Evolutionary conservation across 306 rosid genomes (phyloP).

Genomic region (Vachellia collinsii): DNA sequence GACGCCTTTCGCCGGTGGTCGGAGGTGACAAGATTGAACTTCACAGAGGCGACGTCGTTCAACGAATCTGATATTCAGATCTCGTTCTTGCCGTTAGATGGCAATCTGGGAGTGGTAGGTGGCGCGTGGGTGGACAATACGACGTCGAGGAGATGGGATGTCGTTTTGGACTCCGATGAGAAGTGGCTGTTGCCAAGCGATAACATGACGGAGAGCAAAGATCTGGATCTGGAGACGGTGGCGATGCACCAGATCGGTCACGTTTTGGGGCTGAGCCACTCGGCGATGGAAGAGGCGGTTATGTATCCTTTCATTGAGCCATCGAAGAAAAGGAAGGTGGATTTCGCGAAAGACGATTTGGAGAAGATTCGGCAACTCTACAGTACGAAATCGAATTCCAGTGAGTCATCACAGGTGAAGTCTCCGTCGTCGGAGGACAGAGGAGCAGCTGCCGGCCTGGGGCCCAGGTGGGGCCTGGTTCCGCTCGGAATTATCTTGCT

Average conservation of each 20-base stretch:
- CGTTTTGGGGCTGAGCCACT: constrained; percentile 30
- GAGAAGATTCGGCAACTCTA: not conserved
- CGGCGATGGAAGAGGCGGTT: constrained; percentile 6
- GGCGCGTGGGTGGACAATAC: too few species aligned
- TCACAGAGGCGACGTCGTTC: too few species aligned
- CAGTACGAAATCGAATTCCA: not conserved
- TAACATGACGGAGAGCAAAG: not conserved
- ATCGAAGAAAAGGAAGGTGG: not conserved
- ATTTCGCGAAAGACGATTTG: constrained; percentile 15
- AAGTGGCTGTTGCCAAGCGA: not conserved
- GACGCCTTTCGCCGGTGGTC: too few species aligned
- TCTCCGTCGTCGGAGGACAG: too few species aligned
- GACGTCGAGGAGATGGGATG: not conserved
- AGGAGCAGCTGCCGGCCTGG: too few species aligned
- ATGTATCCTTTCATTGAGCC: constrained; percentile 17
- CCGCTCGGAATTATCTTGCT: too few species aligned
- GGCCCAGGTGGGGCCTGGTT: too few species aligned
- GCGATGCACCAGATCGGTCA: constrained; percentile 41
- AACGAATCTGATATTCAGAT: too few species aligned
- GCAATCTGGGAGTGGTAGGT: too few species aligned
- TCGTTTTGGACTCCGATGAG: too few species aligned
- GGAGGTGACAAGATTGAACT: too few species aligned
- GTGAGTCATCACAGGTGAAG: not conserved
- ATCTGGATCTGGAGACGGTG: constrained; percentile 17
- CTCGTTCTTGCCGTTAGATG: too few species aligned